Conservation (phyloP, 202 grass and related monocot genomes). For the Panicum hallii region DNA sequence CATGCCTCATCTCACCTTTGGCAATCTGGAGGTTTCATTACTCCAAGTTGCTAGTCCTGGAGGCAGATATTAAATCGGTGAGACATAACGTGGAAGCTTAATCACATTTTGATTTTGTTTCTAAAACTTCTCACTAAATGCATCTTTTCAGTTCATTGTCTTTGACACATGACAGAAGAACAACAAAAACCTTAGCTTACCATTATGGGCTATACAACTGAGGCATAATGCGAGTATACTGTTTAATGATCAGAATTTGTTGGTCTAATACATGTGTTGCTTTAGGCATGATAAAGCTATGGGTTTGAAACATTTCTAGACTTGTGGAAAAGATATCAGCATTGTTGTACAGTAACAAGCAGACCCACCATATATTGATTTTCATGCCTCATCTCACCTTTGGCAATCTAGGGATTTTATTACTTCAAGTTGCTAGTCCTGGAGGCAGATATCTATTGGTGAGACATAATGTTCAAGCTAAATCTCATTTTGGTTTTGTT, state of each 20-base stretch:
- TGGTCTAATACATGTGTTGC: neutral
- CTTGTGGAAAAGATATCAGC: neutral
- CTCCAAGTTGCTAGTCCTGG: constrained; percentile 49
- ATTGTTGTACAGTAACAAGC: neutral
- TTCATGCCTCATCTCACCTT: constrained; percentile 36
- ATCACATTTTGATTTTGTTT: constrained; percentile 39
- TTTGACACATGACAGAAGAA: neutral
- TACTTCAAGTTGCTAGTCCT: constrained; percentile 41
- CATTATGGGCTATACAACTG: neutral
- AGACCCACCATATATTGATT: neutral
- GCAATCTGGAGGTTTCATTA: constrained; percentile 33
- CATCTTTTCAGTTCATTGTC: neutral
- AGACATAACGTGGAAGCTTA: constrained; percentile 50
- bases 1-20: constrained; percentile 50
- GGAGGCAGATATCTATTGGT: constrained; percentile 11
- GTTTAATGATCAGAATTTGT: neutral
- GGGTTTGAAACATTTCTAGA: neutral
- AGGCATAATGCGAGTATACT: neutral
- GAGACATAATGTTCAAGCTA: constrained; percentile 14
- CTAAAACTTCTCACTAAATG: constrained; percentile 52
- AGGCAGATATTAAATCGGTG: constrained; percentile 46
- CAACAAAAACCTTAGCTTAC: too few relatives aligned
- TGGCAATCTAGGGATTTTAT: constrained; percentile 12
- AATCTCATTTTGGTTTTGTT: constrained; percentile 20
- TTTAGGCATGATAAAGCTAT: neutral